Conservation (phyloP, 306 rosid genomes). For the Biancaea sappan region DNA sequence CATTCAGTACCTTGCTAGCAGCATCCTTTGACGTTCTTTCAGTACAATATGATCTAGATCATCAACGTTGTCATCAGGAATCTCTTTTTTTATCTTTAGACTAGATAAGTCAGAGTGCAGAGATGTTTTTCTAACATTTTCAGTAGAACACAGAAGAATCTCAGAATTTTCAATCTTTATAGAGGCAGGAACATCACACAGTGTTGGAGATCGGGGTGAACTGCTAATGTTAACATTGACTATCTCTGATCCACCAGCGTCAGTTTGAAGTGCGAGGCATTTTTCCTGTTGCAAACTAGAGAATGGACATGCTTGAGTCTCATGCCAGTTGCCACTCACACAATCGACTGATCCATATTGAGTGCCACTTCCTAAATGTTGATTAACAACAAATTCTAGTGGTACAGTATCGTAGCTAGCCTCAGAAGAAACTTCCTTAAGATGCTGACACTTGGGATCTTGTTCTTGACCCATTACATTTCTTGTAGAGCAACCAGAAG, state of each 20-base stretch:
- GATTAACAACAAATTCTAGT: conserved; percentile 19
- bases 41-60: conserved; percentile 63
- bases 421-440: background rate
- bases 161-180: conserved; percentile 47
- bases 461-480: conserved; percentile 20
- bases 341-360: conserved; percentile 28
- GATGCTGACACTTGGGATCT: background rate
- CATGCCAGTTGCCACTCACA: conserved; percentile 30
- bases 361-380: conserved; percentile 30
- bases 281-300: conserved; percentile 45
- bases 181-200: conserved; percentile 39
- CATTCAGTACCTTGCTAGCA: conserved; percentile 60
- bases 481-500: conserved; percentile 25
- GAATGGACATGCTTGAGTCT: conserved; percentile 37
- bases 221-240: conserved; percentile 20
- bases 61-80: conserved; percentile 43
- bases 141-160: conserved; percentile 34
- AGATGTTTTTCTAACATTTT: conserved; percentile 35
- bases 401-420: background rate
- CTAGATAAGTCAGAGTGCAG: conserved; percentile 40
- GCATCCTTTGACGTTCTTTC: conserved; percentile 71
- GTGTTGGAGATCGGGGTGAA: conserved; percentile 27
- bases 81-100: conserved; percentile 47
- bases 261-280: conserved; percentile 20
- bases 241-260: conserved; percentile 32